Conservation (phyloP, 805 yeast species). For the Saturnispora serradocipensis region DNA sequence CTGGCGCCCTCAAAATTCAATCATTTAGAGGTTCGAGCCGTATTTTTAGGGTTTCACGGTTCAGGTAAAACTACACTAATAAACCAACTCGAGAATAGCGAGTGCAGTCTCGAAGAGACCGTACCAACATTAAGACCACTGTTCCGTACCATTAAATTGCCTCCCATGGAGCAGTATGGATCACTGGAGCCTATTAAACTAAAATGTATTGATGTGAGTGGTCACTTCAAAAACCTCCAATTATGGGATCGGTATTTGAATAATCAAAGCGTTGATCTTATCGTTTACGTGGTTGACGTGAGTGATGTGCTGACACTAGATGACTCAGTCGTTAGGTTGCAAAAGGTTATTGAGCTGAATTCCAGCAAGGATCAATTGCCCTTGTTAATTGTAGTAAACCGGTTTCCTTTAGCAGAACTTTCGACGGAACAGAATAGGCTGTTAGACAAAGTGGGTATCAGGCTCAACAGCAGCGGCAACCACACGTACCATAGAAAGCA, state of each 20-base stretch:
- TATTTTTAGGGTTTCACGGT: conserved; percentile 24
- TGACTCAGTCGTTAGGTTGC: conserved; percentile 16
- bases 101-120: background rate
- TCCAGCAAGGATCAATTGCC: conserved; percentile 17
- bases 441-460: background rate
- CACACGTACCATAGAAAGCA: background rate
- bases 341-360: conserved; percentile 16
- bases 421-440: background rate
- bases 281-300: conserved; percentile 24
- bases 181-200: background rate
- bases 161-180: background rate
- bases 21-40: conserved; percentile 17
- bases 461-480: background rate
- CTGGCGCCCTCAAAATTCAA: background rate
- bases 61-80: conserved; percentile 20
- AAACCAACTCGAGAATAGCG: conserved; percentile 7
- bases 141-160: background rate
- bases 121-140: conserved; percentile 21
- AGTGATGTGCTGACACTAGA: conserved; percentile 23
- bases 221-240: conserved; percentile 22
- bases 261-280: conserved; percentile 12
- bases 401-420: conserved; percentile 18
- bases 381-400: conserved; percentile 24
- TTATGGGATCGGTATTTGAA: conserved; percentile 18
- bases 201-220: conserved; percentile 25